Base-by-base conservation (phyloP, 805 yeast species). In the Wickerhamomyces alni region DNA sequence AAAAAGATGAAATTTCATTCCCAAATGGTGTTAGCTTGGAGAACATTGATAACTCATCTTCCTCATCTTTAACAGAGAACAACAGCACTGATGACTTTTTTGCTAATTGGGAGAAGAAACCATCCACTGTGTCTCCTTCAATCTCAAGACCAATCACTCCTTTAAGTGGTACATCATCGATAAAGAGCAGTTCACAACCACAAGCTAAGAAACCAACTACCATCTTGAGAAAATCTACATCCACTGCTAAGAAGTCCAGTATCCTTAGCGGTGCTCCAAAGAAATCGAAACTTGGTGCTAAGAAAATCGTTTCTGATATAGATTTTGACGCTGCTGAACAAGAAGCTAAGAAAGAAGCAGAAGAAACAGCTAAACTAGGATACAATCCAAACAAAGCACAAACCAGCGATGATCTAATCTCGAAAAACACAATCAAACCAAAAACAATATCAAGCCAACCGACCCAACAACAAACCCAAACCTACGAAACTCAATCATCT, bases 341-440 rank as follows among this genome's bases (percentile, higher is more conserved):
- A 56, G 82, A 82, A 55, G 98, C 96, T 17, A 77, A 82, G 59
- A 71, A 74, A 54, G 97, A 89, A 59, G 85, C 82, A 39, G 86
- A 82, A 54, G 83, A 84, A 52, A 66, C 57, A 16, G 62, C 61
- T 26, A 60, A 54, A 48, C 62, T 68, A 22, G 77, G 73, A 11
- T 69, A 70, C 48, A 59, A 66, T 47, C 66, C 73, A 39, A 57
- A 57, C 42, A 57, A 51, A 16, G 46, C 46, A 15, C 46, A 39
- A 10, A 31, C 44, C 2, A 29, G 47, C 6, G 32, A 30, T 21
- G 51, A 43, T 28, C 29, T 46, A 16, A 30, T 33, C 5, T 38
- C 36, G 8, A 46, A 43, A 30, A 38, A 52, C 4, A 43, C 42
- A 13, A 44, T 44, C 16, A 43, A 47, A 32, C 50, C 51, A 41